Evolutionary conservation across 495 filamentous ascomycete genomes (phyloP).

Genomic region (Clohesyomyces aquaticus): DNA sequence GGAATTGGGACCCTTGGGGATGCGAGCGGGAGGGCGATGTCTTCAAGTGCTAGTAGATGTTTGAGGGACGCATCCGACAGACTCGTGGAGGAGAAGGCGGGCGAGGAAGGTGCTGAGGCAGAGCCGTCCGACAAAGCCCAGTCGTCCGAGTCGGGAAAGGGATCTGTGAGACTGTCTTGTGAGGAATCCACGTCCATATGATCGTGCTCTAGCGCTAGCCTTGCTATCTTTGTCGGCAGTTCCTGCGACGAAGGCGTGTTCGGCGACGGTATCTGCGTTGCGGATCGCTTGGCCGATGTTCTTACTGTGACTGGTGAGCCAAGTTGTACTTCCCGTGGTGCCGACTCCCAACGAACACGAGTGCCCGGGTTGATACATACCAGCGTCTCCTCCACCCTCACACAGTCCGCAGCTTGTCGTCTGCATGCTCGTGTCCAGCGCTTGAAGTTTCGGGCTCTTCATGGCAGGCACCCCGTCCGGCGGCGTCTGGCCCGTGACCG

Average conservation of each 20-base stretch:
- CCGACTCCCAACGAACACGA: no score
- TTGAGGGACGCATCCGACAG: conserved; percentile 11
- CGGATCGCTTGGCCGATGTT: conserved; percentile 30
- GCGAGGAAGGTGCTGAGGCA: conserved; percentile 16
- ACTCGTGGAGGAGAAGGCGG: background rate
- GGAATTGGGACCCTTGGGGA: conserved; percentile 3
- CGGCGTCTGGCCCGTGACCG: conserved; percentile 35
- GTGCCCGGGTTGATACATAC: no score
- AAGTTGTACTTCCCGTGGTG: no score
- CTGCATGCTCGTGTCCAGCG: conserved; percentile 36
- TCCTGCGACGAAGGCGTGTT: conserved; percentile 30
- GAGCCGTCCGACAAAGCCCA: conserved; percentile 10
- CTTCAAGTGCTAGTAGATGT: background rate
- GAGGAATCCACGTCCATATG: conserved; percentile 14
- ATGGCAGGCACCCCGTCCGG: conserved; percentile 30
- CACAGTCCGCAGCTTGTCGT: conserved; percentile 30
- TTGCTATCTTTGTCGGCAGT: conserved; percentile 33
- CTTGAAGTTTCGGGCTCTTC: conserved; percentile 36
- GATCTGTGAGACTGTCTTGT: conserved; percentile 11
- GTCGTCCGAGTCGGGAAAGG: conserved; percentile 18
- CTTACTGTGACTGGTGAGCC: conserved; percentile 22
- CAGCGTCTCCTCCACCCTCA: conserved; percentile 12
- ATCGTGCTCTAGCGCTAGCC: conserved; percentile 26
- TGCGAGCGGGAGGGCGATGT: background rate
- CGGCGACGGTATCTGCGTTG: conserved; percentile 36